Conservation (phyloP, 257 asterid species). For the Henckelia pumila region DNA sequence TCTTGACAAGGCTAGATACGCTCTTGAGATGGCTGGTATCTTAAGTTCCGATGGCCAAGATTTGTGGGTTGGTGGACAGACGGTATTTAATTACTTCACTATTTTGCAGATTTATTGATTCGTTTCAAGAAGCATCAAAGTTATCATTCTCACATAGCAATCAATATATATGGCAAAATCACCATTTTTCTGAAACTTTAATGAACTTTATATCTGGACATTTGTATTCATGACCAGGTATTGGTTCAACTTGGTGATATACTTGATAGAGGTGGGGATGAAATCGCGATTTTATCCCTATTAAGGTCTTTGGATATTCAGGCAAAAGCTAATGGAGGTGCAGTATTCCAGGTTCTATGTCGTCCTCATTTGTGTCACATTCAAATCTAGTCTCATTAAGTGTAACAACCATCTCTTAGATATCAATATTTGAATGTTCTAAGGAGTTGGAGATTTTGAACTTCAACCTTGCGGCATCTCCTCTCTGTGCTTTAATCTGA, state of each 20-base stretch:
- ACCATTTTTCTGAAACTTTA: conserved; percentile 8
- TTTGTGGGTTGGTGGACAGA: conserved; percentile 84
- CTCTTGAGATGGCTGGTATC: conserved; percentile 89
- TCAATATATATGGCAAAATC: background rate
- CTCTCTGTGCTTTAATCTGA: background rate
- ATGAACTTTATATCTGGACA: conserved; percentile 15
- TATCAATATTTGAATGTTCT: background rate
- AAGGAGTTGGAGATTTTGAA: background rate
- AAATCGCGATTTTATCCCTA: conserved; percentile 85
- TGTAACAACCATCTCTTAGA: background rate
- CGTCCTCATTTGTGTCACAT: conserved; percentile 5
- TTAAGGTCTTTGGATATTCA: conserved; percentile 71
- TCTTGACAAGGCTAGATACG: conserved; percentile 80
- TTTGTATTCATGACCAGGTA: conserved; percentile 44
- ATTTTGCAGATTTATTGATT: conserved; percentile 1
- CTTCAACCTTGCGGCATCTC: conserved; percentile 19
- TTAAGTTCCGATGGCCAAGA: conserved; percentile 75
- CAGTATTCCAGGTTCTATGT: conserved; percentile 83
- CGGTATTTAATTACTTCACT: conserved; percentile 46
- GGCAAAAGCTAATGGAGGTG: conserved; percentile 93
- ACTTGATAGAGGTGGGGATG: conserved; percentile 95
- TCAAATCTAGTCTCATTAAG: conserved; percentile 2
- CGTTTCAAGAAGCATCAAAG: background rate
- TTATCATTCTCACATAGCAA: conserved; percentile 1
- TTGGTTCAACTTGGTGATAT: conserved; percentile 92